Percentiles rank a stretch among this genome's conserved stretches.
phyloP scores from a whole-genome alignment of 768 basidiomycete species.

The Lentinula boryana region DNA sequence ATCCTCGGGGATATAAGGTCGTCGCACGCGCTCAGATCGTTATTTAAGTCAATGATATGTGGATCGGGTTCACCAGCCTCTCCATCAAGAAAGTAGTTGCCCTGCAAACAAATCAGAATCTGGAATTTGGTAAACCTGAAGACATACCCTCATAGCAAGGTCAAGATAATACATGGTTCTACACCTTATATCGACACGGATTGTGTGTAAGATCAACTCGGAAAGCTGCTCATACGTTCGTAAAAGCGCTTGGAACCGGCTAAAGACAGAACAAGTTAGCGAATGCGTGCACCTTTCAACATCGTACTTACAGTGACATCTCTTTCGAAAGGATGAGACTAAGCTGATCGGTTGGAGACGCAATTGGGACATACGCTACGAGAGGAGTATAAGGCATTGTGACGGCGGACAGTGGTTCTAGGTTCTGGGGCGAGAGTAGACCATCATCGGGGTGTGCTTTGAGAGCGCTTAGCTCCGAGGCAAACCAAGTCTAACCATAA shows the following conservation, averaged over 20 bases:
- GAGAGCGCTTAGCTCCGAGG: constrained; percentile 59
- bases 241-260: constrained; percentile 87
- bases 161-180: constrained; percentile 77
- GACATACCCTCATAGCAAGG: constrained; percentile 67
- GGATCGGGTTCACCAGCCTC: constrained; percentile 92
- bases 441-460: constrained; percentile 56
- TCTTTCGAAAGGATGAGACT: constrained; percentile 77
- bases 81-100: constrained; percentile 75
- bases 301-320: constrained; percentile 72
- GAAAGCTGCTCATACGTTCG: constrained; percentile 89
- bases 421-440: constrained; percentile 37
- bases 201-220: constrained; percentile 79
- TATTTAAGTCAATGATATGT: constrained; percentile 80
- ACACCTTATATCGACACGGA: constrained; percentile 85
- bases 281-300: not conserved
- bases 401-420: constrained; percentile 46
- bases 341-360: constrained; percentile 42
- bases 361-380: constrained; percentile 39
- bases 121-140: not conserved
- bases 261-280: constrained; percentile 23
- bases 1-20: constrained; percentile 61
- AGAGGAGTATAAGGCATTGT: constrained; percentile 32
- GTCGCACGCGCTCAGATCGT: constrained; percentile 70
- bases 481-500: constrained; percentile 73
- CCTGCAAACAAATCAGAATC: constrained; percentile 36